These are phyloP conservation scores for Acidiella bohemica DNA, from an alignment of 495 filamentous ascomycete genomes.

Conservation along the genomic window DNA sequence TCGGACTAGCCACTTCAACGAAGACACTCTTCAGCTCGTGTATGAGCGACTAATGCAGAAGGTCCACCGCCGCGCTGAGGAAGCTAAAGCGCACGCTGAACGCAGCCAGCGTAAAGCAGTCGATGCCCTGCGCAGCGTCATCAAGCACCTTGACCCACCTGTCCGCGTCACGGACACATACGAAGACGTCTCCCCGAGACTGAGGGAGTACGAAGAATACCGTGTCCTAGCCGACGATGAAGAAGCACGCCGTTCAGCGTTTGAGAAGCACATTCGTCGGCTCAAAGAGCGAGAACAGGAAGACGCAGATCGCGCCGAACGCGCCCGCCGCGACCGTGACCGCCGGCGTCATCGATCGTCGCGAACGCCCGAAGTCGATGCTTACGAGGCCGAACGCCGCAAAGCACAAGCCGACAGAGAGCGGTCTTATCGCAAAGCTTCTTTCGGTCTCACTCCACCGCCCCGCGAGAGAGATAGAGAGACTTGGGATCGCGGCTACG, in stretches of 20 bases:
- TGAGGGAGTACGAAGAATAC: slow-evolving; percentile 74
- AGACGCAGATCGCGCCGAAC: slow-evolving; percentile 74
- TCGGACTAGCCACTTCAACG: slow-evolving; percentile 70
- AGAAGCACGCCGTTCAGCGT: slow-evolving; percentile 66
- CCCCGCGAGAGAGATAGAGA: slow-evolving; percentile 32
- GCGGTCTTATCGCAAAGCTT: slow-evolving; percentile 68
- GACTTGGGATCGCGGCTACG: slow-evolving; percentile 33
- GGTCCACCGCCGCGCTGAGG: slow-evolving; percentile 58
- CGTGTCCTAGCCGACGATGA: slow-evolving; percentile 59
- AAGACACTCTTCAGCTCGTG: slow-evolving; percentile 58
- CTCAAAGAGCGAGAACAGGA: slow-evolving; percentile 84
- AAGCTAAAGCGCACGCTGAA: slow-evolving; percentile 71
- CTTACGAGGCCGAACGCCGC: slow-evolving; percentile 76
- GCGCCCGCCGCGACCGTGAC: slow-evolving; percentile 42
- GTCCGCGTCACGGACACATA: slow-evolving; percentile 65
- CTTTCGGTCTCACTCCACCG: slow-evolving; percentile 37
- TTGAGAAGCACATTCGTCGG: slow-evolving; percentile 85
- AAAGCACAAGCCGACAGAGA: slow-evolving; percentile 79
- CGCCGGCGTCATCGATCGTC: slow-evolving; percentile 52
- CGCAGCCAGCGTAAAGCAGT: slow-evolving; percentile 73
- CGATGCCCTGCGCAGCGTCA: slow-evolving; percentile 70
- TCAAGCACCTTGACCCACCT: slow-evolving; percentile 87
- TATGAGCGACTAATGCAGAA: slow-evolving; percentile 80
- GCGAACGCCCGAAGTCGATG: slow-evolving; percentile 71
- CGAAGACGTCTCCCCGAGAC: slow-evolving; percentile 64